A percentile compares a stretch with the other conserved stretches of the same genome.
Conservation (phyloP, 306 rosid genomes). For the Vigna reflexopilosa region DNA sequence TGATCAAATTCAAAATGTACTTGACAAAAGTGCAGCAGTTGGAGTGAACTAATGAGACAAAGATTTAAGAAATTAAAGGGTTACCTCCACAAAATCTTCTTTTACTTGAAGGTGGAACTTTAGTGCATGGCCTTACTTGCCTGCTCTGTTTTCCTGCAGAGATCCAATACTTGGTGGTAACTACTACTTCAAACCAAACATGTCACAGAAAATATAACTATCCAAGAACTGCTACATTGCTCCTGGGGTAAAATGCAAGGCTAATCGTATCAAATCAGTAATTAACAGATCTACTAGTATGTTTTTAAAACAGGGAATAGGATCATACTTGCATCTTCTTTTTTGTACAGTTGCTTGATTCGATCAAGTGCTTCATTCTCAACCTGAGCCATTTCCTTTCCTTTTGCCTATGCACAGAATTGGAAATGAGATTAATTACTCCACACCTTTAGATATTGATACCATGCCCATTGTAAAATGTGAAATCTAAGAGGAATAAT, state of each 20-base stretch:
- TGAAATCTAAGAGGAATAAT: too few species aligned
- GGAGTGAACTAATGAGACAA: constrained; percentile 22
- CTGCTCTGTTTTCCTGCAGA: constrained; percentile 82
- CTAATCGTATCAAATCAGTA: constrained; percentile 23
- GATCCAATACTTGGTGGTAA: constrained; percentile 22
- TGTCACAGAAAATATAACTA: constrained; percentile 6
- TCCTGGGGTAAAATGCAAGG: neutral
- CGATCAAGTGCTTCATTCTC: too few species aligned
- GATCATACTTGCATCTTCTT: constrained; percentile 73
- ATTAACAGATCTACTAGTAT: constrained; percentile 14
- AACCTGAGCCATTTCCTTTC: constrained; percentile 59
- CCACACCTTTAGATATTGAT: too few species aligned
- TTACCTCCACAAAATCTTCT: constrained; percentile 78
- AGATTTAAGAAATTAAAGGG: constrained; percentile 26
- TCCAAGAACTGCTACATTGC: constrained; percentile 2
- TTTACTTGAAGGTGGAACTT: constrained; percentile 85
- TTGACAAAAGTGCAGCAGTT: too few species aligned
- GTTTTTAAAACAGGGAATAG: constrained; percentile 3
- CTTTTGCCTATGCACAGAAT: constrained; percentile 61
- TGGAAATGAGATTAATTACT: too few species aligned
- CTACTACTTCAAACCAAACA: constrained; percentile 14
- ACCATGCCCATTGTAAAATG: too few species aligned
- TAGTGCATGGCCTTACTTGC: constrained; percentile 74
- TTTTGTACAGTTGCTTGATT: constrained; percentile 63
- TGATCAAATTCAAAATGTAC: constrained; percentile 23